Evolutionary conservation across 2,329 filamentous ascomycete genomes (phyloP).

Genomic region (Ilyonectria destructans): DNA sequence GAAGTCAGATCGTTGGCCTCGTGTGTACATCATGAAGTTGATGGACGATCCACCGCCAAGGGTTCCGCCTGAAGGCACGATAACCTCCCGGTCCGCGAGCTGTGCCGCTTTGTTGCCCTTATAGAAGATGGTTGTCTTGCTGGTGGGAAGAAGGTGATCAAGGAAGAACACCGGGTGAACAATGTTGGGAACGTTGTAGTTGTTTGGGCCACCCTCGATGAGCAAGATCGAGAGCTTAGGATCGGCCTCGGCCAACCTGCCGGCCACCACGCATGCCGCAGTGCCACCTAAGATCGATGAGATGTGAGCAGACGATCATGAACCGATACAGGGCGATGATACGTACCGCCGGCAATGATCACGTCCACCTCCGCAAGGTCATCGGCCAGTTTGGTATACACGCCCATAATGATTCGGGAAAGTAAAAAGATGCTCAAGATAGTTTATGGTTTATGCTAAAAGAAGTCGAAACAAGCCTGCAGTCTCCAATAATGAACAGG

Average conservation of each 20-base stretch:
- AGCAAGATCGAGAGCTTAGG: constrained; percentile 50
- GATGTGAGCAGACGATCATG: background rate
- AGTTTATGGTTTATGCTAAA: background rate
- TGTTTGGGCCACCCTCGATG: constrained; percentile 52
- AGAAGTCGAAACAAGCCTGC: background rate
- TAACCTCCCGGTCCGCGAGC: constrained; percentile 43
- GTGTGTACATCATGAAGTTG: constrained; percentile 54
- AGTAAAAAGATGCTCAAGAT: background rate
- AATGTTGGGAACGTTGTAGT: constrained; percentile 47
- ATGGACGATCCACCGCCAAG: constrained; percentile 54
- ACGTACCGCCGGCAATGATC: constrained; percentile 14
- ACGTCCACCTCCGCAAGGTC: constrained; percentile 1
- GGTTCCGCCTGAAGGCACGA: constrained; percentile 48
- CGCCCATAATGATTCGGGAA: constrained; percentile 21
- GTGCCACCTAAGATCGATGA: constrained; percentile 49
- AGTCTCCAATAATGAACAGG: background rate
- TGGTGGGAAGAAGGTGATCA: constrained; percentile 42
- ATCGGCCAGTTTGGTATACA: constrained; percentile 1
- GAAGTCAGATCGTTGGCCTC: constrained; percentile 52
- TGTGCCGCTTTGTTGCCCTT: constrained; percentile 45
- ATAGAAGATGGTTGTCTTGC: constrained; percentile 49
- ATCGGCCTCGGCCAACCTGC: constrained; percentile 49
- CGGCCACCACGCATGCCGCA: constrained; percentile 51
- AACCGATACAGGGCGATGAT: background rate
- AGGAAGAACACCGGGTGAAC: constrained; percentile 50